Conservation (phyloP, 257 asterid genomes). For the Phtheirospermum japonicum region DNA sequence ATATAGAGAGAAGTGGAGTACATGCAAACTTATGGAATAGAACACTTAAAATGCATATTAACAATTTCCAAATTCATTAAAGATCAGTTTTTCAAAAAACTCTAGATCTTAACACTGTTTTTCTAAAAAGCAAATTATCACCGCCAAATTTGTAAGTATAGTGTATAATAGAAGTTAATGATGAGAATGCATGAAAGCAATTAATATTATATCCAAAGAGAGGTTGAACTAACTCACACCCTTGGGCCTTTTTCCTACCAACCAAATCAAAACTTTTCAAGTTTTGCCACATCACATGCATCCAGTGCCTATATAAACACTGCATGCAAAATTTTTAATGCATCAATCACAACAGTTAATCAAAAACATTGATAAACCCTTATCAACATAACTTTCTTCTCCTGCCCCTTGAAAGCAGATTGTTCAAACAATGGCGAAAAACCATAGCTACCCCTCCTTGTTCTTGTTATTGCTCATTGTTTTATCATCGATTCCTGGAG, state of each 20-base stretch:
- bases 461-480: slow-evolving; percentile 11
- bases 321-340: not conserved
- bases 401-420: not conserved
- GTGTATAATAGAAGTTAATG: too few relatives aligned
- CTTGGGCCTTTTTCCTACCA: slow-evolving; percentile 13
- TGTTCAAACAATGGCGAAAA: slow-evolving; percentile 5
- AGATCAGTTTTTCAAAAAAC: too few relatives aligned
- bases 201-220: too few relatives aligned
- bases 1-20: too few relatives aligned
- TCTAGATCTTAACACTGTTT: too few relatives aligned
- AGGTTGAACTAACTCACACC: slow-evolving; percentile 8
- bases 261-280: not conserved
- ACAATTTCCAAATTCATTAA: too few relatives aligned
- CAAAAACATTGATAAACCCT: not conserved
- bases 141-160: too few relatives aligned
- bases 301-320: slow-evolving; percentile 12
- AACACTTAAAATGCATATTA: too few relatives aligned
- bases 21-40: too few relatives aligned
- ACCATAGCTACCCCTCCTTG: not conserved
- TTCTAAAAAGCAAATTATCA: too few relatives aligned
- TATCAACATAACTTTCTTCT: not conserved
- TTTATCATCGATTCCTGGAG: slow-evolving; percentile 7
- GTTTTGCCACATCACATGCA: too few relatives aligned
- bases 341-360: not conserved
- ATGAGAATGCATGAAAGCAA: too few relatives aligned